Percentiles rank a stretch among this genome's conserved stretches.
Evolutionary conservation across 1,284 basidiomycete species (phyloP).

Genomic region (Boletus semigastroideus): DNA sequence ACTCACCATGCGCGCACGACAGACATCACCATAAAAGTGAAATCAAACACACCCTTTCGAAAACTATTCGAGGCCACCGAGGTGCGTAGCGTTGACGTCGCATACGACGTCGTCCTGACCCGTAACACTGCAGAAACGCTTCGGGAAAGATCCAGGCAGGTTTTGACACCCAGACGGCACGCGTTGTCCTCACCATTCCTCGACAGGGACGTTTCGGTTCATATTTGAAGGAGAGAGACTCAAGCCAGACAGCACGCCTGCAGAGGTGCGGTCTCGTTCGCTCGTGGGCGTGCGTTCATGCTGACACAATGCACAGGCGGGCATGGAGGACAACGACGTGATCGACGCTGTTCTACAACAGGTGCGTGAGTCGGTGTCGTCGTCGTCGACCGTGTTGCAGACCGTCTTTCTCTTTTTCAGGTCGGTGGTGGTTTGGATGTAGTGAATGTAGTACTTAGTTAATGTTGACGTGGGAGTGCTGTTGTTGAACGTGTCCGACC

Average conservation of each 20-base stretch:
- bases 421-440: conserved; percentile 14
- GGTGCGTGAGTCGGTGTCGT: conserved; percentile 14
- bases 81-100: conserved; percentile 38
- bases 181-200: not conserved
- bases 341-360: conserved; percentile 32
- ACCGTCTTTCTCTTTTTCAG: conserved; percentile 1
- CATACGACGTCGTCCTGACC: not conserved
- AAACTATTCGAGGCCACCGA: conserved; percentile 68
- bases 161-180: not conserved
- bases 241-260: conserved; percentile 49
- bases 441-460: not conserved
- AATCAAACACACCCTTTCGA: conserved; percentile 56
- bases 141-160: conserved; percentile 56
- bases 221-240: conserved; percentile 52
- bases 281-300: not conserved
- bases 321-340: conserved; percentile 31
- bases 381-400: not conserved
- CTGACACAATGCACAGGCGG: conserved; percentile 9
- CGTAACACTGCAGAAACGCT: conserved; percentile 48
- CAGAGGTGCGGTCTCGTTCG: conserved; percentile 39
- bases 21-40: conserved; percentile 69
- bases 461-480: conserved; percentile 5
- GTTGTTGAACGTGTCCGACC: conserved; percentile 4
- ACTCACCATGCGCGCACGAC: conserved; percentile 1
- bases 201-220: conserved; percentile 57